Evolutionary conservation across 108 stramenopile genomes (phyloP).

Genomic region (Asterionellopsis glacialis): DNA sequence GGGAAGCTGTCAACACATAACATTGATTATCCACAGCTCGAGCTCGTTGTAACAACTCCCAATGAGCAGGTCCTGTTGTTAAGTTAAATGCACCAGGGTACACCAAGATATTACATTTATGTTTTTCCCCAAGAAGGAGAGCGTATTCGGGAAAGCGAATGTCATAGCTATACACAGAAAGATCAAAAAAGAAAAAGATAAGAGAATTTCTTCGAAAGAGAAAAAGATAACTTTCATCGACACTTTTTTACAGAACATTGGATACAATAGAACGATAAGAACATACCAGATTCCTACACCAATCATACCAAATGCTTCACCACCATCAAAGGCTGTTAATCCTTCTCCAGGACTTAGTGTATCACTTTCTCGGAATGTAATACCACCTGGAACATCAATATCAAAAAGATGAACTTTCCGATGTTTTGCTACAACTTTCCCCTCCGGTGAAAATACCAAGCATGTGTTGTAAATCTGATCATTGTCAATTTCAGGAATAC

Average conservation of each 20-base stretch:
- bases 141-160: slow-evolving; percentile 98
- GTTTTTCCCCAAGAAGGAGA: slow-evolving; percentile 79
- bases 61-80: slow-evolving; percentile 97
- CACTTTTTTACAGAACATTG: too few species aligned
- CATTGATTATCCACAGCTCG: slow-evolving; percentile 97
- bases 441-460: slow-evolving; percentile 61
- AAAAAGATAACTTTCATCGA: too few species aligned
- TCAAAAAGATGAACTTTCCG: slow-evolving; percentile 98
- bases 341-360: slow-evolving; percentile 79
- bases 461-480: slow-evolving; percentile 93
- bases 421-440: slow-evolving; percentile 86
- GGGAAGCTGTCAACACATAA: slow-evolving; percentile 92
- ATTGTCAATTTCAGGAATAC: slow-evolving; percentile 82
- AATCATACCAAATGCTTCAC: slow-evolving; percentile 70
- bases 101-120: slow-evolving; percentile 70
- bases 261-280: too few species aligned
- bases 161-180: slow-evolving; percentile 65
- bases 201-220: too few species aligned
- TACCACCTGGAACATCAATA: slow-evolving; percentile 97
- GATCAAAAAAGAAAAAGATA: too few species aligned
- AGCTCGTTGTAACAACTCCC: slow-evolving; percentile 96
- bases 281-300: slow-evolving; percentile 94
- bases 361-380: slow-evolving; percentile 95
- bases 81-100: slow-evolving; percentile 99
- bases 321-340: slow-evolving; percentile 65